Evolutionary conservation across 2,329 filamentous ascomycete genomes (phyloP).

Genomic region (Madurella mycetomatis): DNA sequence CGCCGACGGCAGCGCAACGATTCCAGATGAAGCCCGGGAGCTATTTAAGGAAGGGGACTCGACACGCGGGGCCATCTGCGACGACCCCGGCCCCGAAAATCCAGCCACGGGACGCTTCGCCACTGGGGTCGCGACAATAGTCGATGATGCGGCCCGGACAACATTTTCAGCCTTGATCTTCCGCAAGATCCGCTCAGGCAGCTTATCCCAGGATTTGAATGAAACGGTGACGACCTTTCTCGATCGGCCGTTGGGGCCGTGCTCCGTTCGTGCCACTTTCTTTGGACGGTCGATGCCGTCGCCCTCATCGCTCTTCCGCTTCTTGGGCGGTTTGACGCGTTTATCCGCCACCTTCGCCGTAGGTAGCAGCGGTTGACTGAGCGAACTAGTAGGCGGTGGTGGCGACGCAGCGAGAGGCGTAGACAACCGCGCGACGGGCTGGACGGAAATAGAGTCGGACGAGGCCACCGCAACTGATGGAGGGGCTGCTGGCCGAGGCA

Average conservation of each 20-base stretch:
- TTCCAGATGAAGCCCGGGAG: neutral
- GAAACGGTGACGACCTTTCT: constrained; percentile 23
- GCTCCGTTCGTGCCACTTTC: constrained; percentile 26
- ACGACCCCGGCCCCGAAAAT: neutral
- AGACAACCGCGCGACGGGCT: constrained; percentile 17
- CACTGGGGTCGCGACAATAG: constrained; percentile 22
- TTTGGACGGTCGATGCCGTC: constrained; percentile 25
- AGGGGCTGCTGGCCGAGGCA: constrained; percentile 14
- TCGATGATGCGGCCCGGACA: constrained; percentile 8
- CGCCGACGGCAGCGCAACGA: neutral
- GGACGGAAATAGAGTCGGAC: constrained; percentile 28
- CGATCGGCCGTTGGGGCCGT: constrained; percentile 9
- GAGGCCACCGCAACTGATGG: neutral
- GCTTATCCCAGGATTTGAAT: constrained; percentile 22
- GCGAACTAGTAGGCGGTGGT: constrained; percentile 1
- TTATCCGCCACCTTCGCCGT: constrained; percentile 19
- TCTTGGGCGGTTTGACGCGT: constrained; percentile 24
- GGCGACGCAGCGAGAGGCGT: constrained; percentile 19
- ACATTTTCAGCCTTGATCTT: constrained; percentile 6
- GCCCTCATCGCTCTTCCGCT: constrained; percentile 30
- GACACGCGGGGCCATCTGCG: neutral
- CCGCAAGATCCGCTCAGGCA: constrained; percentile 14
- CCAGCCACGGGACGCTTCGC: constrained; percentile 8
- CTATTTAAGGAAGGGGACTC: neutral
- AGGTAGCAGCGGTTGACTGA: constrained; percentile 12